Base-by-base conservation (phyloP, 352 stramenopile species). In the Thraustotheca clavata region DNA sequence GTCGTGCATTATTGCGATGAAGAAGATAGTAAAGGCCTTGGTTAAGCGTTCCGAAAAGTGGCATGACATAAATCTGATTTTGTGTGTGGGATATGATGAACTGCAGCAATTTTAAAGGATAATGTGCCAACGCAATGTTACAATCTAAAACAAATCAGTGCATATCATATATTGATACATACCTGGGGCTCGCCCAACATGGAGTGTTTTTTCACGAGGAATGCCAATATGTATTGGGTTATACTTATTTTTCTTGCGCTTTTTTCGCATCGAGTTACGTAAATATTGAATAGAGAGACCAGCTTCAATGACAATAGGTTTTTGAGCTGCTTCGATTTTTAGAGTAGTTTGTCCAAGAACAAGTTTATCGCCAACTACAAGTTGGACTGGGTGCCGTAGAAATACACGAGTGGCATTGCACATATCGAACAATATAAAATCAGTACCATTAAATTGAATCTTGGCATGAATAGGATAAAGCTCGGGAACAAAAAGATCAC, bases 21-120 rank as follows among this genome's bases (percentile, higher is more conserved):
- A 62, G 18, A n/a, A 62, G 55, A 18, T n/a, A 29, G 38, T 62
- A 62, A 4, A 62, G 9, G 55, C 55, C 55, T 52, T 62, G 55
- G 55, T 62, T 62, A 27, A 62, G 55, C 35, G 22, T 27, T 0
- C 35, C 35, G 36, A 40, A 27, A 41, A 62, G 55, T 12, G 55
- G 55, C 33, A 59, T 59, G 3, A 62, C 55, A 7, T 31, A 54
- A 5, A 54, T 24, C 5, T 41, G 55, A 6, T 35, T 11, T 7
- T 62, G 16, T 6, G 41, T 39, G 55, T 62, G 20, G 3, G 27
- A 54, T 11, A 62, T n/a, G 33, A 22, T 32, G 20, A 62, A 62
- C 22, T 62, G 55, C 18, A 52, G 29, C n/a, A 62, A 41, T 27
- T 62, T 62, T 22, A 62, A 16, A 26, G 55, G 16, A n/a, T 62